Conservation (phyloP, 2,329 filamentous ascomycete species). For the Cladosporium colombiae region DNA sequence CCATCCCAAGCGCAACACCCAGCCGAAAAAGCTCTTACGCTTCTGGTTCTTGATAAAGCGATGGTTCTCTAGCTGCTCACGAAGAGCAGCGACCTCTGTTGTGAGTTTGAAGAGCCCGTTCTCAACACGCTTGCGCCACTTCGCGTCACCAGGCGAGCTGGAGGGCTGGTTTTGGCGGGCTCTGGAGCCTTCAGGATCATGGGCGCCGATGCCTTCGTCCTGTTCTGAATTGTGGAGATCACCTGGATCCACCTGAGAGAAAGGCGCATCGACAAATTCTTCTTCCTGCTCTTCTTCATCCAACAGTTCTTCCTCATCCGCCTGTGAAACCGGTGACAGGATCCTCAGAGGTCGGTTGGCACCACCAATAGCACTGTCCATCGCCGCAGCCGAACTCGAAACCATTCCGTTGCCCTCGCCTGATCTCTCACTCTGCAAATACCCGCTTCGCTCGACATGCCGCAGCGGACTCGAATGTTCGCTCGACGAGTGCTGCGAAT, state of each 20-base stretch:
- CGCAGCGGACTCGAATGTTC: constrained; percentile 35
- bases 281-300: constrained; percentile 43
- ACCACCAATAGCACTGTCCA: constrained; percentile 24
- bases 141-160: constrained; percentile 42
- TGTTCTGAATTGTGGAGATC: constrained; percentile 24
- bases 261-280: constrained; percentile 52
- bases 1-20: constrained; percentile 72
- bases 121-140: constrained; percentile 83
- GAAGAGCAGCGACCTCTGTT: constrained; percentile 84
- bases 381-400: constrained; percentile 32
- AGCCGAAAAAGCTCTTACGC: constrained; percentile 65
- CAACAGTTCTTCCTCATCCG: constrained; percentile 38
- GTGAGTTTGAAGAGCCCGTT: constrained; percentile 84
- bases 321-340: constrained; percentile 82
- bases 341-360: constrained; percentile 50
- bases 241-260: constrained; percentile 46
- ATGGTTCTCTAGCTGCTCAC: constrained; percentile 83
- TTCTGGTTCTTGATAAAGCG: constrained; percentile 69
- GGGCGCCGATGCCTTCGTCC: not conserved
- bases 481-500: constrained; percentile 35
- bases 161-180: not conserved
- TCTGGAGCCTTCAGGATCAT: not conserved
- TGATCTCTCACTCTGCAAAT: constrained; percentile 32
- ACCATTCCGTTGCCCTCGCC: constrained; percentile 28
- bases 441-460: constrained; percentile 38